These are phyloP conservation scores for Pseudopithomyces chartarum DNA, from an alignment of 2,329 filamentous ascomycete species.

Conservation along the genomic window DNA sequence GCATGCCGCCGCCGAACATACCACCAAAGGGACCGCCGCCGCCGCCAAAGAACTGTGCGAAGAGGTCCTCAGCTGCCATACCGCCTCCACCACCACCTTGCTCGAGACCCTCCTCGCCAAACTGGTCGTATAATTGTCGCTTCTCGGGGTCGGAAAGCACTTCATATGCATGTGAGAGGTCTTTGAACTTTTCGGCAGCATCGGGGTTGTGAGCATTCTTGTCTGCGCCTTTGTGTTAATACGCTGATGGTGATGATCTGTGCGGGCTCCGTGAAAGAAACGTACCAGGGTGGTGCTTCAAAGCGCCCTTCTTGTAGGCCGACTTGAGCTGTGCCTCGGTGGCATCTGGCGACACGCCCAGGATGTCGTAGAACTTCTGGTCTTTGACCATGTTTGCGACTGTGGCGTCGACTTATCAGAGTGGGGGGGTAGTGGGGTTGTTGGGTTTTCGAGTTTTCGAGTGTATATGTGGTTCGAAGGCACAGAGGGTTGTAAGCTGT, in stretches of 20 bases:
- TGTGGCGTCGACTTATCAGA: constrained; percentile 11
- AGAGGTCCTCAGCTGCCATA: constrained; percentile 95
- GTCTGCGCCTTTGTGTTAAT: constrained; percentile 61
- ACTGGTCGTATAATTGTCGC: constrained; percentile 91
- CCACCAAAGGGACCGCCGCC: constrained; percentile 70
- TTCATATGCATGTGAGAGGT: constrained; percentile 94
- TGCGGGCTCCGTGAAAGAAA: constrained; percentile 15
- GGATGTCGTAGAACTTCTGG: constrained; percentile 76
- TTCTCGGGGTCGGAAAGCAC: constrained; percentile 91
- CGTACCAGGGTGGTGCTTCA: constrained; percentile 85
- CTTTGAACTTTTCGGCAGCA: constrained; percentile 98
- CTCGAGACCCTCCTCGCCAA: constrained; percentile 95
- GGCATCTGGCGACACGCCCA: constrained; percentile 77
- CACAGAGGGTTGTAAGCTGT: not conserved
- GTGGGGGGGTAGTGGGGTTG: constrained; percentile 30
- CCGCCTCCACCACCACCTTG: constrained; percentile 78
- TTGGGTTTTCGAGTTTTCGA: constrained; percentile 23
- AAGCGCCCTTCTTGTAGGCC: constrained; percentile 80
- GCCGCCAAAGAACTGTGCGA: constrained; percentile 93
- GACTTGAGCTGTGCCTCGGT: constrained; percentile 89
- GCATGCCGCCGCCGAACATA: constrained; percentile 69
- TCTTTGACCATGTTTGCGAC: constrained; percentile 73
- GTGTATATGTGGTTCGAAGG: not conserved
- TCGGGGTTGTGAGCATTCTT: constrained; percentile 95
- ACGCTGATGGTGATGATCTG: not conserved